Percentiles rank a stretch among this genome's conserved stretches.
Evolutionary conservation across 2,329 filamentous ascomycete species (phyloP).

Genomic region (Pyrenophora seminiperda): DNA sequence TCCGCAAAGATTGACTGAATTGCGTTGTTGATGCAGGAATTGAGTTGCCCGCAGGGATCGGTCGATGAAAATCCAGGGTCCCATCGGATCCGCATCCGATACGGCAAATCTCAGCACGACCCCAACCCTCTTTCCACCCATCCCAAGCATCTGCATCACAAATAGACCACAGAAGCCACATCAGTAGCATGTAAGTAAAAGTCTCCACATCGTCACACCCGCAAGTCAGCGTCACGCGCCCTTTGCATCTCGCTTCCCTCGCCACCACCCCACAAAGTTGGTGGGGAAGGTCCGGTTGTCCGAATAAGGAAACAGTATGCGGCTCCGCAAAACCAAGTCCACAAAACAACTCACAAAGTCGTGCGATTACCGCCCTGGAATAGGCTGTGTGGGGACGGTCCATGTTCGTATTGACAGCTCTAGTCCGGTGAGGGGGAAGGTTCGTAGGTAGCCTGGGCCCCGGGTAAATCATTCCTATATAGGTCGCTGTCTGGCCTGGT

Average conservation of each 20-base stretch:
- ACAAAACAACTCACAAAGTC: slow-evolving; percentile 8
- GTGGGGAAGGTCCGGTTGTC: slow-evolving; percentile 21
- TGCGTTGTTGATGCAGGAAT: no score
- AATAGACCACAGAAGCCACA: no score
- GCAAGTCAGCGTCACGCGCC: no score
- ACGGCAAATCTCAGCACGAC: no score
- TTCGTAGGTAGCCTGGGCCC: not conserved
- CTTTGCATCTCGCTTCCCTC: not conserved
- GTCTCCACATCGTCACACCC: no score
- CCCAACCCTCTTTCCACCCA: no score
- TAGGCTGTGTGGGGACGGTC: not conserved
- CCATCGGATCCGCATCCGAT: no score
- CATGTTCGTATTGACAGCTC: slow-evolving; percentile 11
- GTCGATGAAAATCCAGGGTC: no score
- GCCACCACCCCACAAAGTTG: not conserved
- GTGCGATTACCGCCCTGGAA: slow-evolving; percentile 17
- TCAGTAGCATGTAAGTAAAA: no score
- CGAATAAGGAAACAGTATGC: slow-evolving; percentile 20
- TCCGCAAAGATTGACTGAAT: not conserved
- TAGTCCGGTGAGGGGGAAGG: slow-evolving; percentile 16
- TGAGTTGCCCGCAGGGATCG: no score
- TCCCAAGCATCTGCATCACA: no score
- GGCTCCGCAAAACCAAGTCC: slow-evolving; percentile 22
- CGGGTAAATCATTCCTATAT: slow-evolving; percentile 1
- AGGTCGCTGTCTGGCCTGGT: not conserved